phyloP scores from a whole-genome alignment of 106 monocot genomes.

The Platanthera zijinensis region DNA sequence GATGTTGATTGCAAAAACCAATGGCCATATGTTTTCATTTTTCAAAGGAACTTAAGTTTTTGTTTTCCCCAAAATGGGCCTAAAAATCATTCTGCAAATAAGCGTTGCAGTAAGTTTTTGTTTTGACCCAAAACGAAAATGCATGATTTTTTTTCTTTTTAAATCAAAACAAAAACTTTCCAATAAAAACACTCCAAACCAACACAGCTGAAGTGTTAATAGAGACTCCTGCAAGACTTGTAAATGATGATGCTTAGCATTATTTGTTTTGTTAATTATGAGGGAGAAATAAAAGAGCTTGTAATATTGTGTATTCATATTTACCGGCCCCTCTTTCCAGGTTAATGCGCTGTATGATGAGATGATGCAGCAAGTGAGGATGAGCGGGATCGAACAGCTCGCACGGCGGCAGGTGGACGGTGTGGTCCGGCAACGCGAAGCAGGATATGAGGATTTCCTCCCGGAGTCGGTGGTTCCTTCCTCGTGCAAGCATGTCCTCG shows the following conservation, averaged over 20 bases:
- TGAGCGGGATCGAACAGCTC: slow-evolving; percentile 65
- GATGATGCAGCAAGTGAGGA: slow-evolving; percentile 51
- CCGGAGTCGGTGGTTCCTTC: slow-evolving; percentile 50
- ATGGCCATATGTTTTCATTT: background rate
- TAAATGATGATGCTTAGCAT: too few species aligned
- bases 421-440: slow-evolving; percentile 68
- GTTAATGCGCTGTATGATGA: slow-evolving; percentile 80
- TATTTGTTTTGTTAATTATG: too few species aligned
- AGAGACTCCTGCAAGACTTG: too few species aligned
- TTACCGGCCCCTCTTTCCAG: slow-evolving; percentile 12
- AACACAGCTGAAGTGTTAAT: too few species aligned
- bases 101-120: too few species aligned
- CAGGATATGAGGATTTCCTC: slow-evolving; percentile 37
- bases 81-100: too few species aligned
- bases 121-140: too few species aligned
- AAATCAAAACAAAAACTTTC: too few species aligned
- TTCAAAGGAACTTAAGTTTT: too few species aligned
- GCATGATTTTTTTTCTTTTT: too few species aligned
- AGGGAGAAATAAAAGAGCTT: background rate
- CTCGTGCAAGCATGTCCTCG: slow-evolving; percentile 45
- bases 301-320: background rate
- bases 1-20: background rate
- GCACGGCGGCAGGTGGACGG: slow-evolving; percentile 85
- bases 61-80: too few species aligned
- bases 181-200: too few species aligned